Percentiles rank a stretch among this genome's conserved stretches.
These are phyloP conservation scores for Bryoerythrophyllum caledonicum DNA, from an alignment of 225 moss, liverwort and hornwort genomes.

Conservation along the genomic window DNA sequence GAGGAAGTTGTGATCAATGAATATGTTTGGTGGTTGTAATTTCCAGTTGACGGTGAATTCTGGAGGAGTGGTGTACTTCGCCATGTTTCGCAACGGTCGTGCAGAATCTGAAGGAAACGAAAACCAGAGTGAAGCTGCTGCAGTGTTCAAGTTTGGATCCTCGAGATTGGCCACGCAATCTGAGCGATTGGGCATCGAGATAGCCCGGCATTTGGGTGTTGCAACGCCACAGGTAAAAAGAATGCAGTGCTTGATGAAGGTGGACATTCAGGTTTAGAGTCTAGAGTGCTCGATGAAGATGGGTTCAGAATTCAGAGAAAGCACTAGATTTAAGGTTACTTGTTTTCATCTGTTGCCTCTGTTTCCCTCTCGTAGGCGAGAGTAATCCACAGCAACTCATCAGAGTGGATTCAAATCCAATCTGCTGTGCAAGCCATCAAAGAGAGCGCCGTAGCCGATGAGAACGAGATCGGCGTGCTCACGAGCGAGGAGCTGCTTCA, in stretches of 20 bases:
- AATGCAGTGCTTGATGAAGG: background rate
- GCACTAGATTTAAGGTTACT: background rate
- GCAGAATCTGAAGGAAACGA: constrained; percentile 25
- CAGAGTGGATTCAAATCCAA: constrained; percentile 71
- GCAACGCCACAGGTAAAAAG: constrained; percentile 76
- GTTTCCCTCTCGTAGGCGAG: constrained; percentile 49
- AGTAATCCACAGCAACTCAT: constrained; percentile 71
- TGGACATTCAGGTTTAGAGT: background rate
- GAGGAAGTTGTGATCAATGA: background rate
- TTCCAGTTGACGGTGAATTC: constrained; percentile 90
- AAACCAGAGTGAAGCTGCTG: constrained; percentile 57
- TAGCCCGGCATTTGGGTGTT: constrained; percentile 87
- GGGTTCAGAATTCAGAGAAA: background rate
- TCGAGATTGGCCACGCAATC: constrained; percentile 90
- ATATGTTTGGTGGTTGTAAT: constrained; percentile 11
- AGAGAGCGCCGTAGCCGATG: constrained; percentile 53
- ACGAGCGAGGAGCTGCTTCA: constrained; percentile 88
- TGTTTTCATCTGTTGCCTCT: background rate
- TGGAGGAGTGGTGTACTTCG: constrained; percentile 90
- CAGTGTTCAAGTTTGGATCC: constrained; percentile 92
- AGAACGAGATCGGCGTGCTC: constrained; percentile 57
- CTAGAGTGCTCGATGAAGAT: background rate
- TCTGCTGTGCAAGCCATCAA: constrained; percentile 54
- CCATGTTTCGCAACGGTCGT: constrained; percentile 54
- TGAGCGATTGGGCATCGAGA: constrained; percentile 90